Evolutionary conservation across 805 yeast genomes (phyloP), one percentile per base, ranked within the genome.

Genomic region (Saccharomycopsis babjevae): DNA sequence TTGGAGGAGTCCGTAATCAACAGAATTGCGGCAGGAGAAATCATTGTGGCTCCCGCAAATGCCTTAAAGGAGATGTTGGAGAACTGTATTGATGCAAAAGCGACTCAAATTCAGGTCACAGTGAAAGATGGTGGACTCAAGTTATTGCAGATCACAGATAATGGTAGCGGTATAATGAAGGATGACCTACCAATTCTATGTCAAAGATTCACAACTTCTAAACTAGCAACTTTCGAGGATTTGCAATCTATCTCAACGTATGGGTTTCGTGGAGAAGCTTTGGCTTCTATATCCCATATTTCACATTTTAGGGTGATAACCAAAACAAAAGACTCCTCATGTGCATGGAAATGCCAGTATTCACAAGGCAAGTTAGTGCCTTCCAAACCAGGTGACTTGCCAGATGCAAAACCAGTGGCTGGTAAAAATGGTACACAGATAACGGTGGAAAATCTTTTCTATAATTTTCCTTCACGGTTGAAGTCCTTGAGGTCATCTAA

Each of bases 261-360:
- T 71, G 99, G 99, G 4, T 94, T 94, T 70, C 78, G 99, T 60
- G 99, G 99, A 16, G 99, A 94, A 72, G 99, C 99, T 0, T 76
- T 94, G 57, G 97, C 98, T 1, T 85, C 94, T 69, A 92, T 94
- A 7, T 90, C 97, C 0, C 97, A 93, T 68, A 86, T 94, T 22
- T 79, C 97, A 0, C 86, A 91, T 61, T 74, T 94, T 1, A 79
- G 89, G 0, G 96, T 94, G 5, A 79, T 85, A 1, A 89, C 97
- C 0, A 91, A 88, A 71, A 83, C 88, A 0, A 68, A 66, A 6
- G 78, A 73, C 0, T 80, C 84, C 0, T 74, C 79, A 0, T 79
- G 89, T 68, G 97, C 97, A 0, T 86, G 87, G 81, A 82, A 73
- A 57, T 83, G 88, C 0, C 74, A 72, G n/a, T 93, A 85, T 68